Conservation (phyloP, 371 early-diverging fungal genomes). For the Lichtheimia hyalospora region DNA sequence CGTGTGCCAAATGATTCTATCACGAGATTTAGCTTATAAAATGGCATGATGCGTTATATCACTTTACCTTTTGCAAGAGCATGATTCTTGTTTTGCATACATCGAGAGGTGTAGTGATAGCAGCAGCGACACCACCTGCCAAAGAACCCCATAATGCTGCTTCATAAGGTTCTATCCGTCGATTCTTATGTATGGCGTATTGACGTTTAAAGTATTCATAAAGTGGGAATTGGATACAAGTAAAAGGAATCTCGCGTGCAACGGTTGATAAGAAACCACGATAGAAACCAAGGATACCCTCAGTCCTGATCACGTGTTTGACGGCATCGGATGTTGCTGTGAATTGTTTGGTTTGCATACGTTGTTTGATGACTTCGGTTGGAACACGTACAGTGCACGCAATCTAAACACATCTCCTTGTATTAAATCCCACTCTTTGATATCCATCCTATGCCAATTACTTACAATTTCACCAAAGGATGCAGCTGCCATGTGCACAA, state of each 20-base stretch:
- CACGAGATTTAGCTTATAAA: not conserved
- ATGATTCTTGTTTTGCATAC: conserved; percentile 92
- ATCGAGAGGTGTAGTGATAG: conserved; percentile 90
- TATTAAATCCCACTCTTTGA: not conserved
- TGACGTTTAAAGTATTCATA: conserved; percentile 86
- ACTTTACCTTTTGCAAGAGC: conserved; percentile 66
- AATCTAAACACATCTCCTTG: conserved; percentile 42
- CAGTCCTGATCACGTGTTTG: conserved; percentile 58
- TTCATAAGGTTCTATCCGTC: conserved; percentile 71
- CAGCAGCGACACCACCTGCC: conserved; percentile 91
- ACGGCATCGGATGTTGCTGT: conserved; percentile 59
- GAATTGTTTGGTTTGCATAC: conserved; percentile 92
- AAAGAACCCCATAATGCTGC: conserved; percentile 88
- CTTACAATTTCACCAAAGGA: conserved; percentile 90
- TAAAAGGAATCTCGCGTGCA: conserved; percentile 91
- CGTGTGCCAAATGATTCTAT: conserved; percentile 21
- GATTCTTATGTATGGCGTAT: conserved; percentile 44
- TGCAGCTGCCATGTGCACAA: conserved; percentile 88
- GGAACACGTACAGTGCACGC: conserved; percentile 95
- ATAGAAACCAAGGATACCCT: conserved; percentile 88
- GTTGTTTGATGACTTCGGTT: conserved; percentile 93
- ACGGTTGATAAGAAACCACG: conserved; percentile 91
- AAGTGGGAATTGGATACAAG: conserved; percentile 94
- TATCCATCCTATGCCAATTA: not conserved
- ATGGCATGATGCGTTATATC: not conserved